Base-by-base conservation (phyloP, 2,329 filamentous ascomycete species). In the Ophiocordyceps sinensis region DNA sequence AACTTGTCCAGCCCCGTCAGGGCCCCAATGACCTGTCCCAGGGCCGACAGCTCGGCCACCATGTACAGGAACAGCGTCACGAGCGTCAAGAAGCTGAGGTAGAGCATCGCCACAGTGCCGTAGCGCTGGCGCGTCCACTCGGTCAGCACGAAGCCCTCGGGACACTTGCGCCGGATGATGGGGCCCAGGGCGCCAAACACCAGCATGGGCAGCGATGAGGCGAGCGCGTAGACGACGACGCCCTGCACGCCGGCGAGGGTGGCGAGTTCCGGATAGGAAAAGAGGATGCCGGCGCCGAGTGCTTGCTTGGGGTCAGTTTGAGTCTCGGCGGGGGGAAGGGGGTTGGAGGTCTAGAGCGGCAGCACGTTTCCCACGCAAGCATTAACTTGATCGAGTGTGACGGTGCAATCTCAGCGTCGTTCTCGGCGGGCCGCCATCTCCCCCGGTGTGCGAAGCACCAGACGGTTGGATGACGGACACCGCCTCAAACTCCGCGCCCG, bases 341-440 rank as follows among this genome's bases (percentile, higher is more conserved):
- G 47, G 45, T 52, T 49, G 51, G 54, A 58, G 53, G 51, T 56
- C 59, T 62, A 67, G 77, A 85, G 83, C 83, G 84, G 84, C 84
- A 88, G 82, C 84, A 89, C 85, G 73, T 88, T 89, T 83, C 85
- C 80, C 85, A 89, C 85, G 85, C 85, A 91, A 91, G 85, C 82
- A 87, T 89, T 91, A 89, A 85, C 85, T 91, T 91, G 85, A 85
- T 91, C 85, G 84, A 89, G 84, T 89, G 79, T 82, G 70, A 88
- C 85, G 84, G 85, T 91, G 77, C 82, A 79, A 81, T 89, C 85
- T 91, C 85, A 89, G 85, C 85, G 76, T 87, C 75, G 67, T 75
- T 56, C 9, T 64, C 58, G 53, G 49, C 66, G 59, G 53, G 49
- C 41, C 43, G 37, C 45, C 57, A 62, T 69, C 65, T 68, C 62